These are phyloP conservation scores for Roridomyces roridus DNA, from an alignment of 768 basidiomycete species.

Conservation along the genomic window DNA sequence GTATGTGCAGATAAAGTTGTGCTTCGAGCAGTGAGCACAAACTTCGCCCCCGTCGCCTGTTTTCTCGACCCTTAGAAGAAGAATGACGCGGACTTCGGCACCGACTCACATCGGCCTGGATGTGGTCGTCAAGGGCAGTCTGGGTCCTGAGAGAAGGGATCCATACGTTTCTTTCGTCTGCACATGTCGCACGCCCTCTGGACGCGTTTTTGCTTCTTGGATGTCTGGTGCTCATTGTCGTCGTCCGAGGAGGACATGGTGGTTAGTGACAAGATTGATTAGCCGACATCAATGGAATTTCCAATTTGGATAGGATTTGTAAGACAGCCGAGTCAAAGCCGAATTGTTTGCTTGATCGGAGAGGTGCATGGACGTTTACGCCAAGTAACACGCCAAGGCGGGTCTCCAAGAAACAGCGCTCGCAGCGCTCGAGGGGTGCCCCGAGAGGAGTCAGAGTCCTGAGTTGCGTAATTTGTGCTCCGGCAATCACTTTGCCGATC, in stretches of 20 bases:
- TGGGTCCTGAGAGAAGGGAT: background rate
- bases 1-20: constrained; percentile 14
- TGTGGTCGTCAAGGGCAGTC: background rate
- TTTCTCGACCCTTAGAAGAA: background rate
- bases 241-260: background rate
- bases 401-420: no score
- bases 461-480: no score
- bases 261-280: background rate
- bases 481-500: no score
- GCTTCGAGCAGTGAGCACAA: constrained; percentile 6
- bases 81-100: background rate
- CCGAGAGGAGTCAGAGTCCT: no score
- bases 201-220: background rate
- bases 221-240: background rate
- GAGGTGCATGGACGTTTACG: no score
- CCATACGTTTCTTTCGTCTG: background rate
- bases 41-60: constrained; percentile 7
- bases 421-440: no score
- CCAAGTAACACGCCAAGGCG: no score
- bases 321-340: no score
- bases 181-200: background rate
- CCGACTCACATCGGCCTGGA: background rate
- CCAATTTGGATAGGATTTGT: no score
- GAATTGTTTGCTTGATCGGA: no score
- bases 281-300: no score